Evolutionary conservation across 176 grass and related monocot genomes (phyloP), one percentile per base, ranked within the genome.

Genomic region (Leersia perrieri): DNA sequence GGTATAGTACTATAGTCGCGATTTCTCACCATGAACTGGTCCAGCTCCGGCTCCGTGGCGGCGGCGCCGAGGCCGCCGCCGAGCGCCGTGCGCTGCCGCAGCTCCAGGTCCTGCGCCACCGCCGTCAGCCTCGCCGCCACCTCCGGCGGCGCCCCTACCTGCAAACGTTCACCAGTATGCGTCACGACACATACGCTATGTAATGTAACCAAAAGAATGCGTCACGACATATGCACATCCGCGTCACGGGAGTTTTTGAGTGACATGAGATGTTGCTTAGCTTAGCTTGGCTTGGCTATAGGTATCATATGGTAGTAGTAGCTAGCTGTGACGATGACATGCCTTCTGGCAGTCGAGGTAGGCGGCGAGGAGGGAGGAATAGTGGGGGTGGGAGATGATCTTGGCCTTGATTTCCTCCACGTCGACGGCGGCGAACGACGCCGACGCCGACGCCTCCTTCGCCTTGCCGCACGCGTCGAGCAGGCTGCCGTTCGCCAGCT

Each of bases 281-380:
- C n/a, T n/a, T n/a, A n/a, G n/a, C n/a, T n/a, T n/a, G n/a, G n/a
- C n/a, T n/a, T n/a, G n/a, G n/a, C n/a, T n/a, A n/a, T n/a, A n/a
- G n/a, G n/a, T 39, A 74, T 49, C 63, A 69, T 22, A 13, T 16
- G 33, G n/a, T n/a, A n/a, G n/a, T n/a, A n/a, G n/a, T n/a, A n/a
- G n/a, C n/a, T n/a, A n/a, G n/a, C n/a, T n/a, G n/a, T n/a, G n/a
- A n/a, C n/a, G n/a, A n/a, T 20, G 4, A 9, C 87, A 80, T 90
- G 85, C 96, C 96, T 99, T 95, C 82, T 99, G 93, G 84, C 96
- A 99, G 83, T 99, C 96, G 71, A 99, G 92, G 79, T 95, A 99
- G 36, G 96, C 96, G 38, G 92, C 87, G 55, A 99, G 96, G 57
- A 99, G 92, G 63, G 88, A 95, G 76, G 77, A 93, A 70, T 99